Base-by-base conservation (phyloP, 2,329 filamentous ascomycete species). In the Neonectria ditissima region DNA sequence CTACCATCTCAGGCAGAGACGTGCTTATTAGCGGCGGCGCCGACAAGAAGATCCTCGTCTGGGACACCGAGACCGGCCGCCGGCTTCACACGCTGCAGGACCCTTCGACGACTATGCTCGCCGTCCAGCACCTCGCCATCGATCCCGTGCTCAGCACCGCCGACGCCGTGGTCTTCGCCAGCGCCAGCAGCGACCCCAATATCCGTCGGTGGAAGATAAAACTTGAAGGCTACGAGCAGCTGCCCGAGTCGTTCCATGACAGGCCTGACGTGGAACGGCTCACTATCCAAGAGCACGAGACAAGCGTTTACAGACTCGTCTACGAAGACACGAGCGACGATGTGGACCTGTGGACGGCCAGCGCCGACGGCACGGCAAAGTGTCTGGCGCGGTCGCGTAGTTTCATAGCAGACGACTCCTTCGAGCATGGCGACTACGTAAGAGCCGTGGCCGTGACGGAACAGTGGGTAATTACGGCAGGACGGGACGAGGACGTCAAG, bases 341-440 rank as follows among this genome's bases (percentile, higher is more conserved):
- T 13, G 89, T 86, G 32, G 92, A 97, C 71, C 80, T 97, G 14
- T 98, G 94, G 94, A 97, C 95, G 8, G 92, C 94, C 6, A 97
- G 93, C 64, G 94, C 93, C 5, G 96, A 99, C 77, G 96, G 93
- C 70, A 94, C 91, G 0, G 89, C 89, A 2, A 96, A 95, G 77
- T 94, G 93, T 70, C 84, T 97, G 9, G 85, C 90, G 1, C 85
- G 94, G 55, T 81, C 84, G 24, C 87, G 86, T 48, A 84, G 84
- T 18, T 97, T 93, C 84, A 86, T 86, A 48, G 80, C 87, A 4
- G 93, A 95, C 63, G 91, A 94, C 58, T 86, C 81, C 1, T 87
- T 97, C 64, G 80, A 84, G 58, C 96, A 99, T 76, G 93, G 94
- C 2, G 94, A 97, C 77, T 97, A 97, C 76, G 94, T 98, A 30